phyloP scores from a whole-genome alignment of 805 yeast species.

The Saccharomyces mikatae region DNA sequence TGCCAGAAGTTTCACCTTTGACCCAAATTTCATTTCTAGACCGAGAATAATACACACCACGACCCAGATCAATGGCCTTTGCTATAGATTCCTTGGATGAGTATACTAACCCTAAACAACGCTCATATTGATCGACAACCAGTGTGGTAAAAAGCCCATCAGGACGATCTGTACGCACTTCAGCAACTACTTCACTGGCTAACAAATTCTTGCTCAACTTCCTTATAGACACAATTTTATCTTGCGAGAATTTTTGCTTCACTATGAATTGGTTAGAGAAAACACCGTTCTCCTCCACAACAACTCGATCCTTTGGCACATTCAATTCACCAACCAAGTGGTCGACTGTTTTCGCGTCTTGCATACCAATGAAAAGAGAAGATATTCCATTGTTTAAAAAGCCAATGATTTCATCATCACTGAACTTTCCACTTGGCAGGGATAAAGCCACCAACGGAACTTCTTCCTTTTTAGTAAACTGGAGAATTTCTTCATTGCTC shows the following conservation, averaged over 20 bases:
- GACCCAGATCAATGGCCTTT: conserved; percentile 69
- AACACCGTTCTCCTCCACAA: conserved; percentile 18
- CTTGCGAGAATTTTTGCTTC: conserved; percentile 8
- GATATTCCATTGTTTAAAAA: conserved; percentile 56
- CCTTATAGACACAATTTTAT: conserved; percentile 2
- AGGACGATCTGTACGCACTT: conserved; percentile 68
- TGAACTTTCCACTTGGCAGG: conserved; percentile 29
- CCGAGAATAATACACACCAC: conserved; percentile 93
- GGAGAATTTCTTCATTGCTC: conserved; percentile 10
- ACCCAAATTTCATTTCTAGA: conserved; percentile 85
- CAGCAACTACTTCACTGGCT: conserved; percentile 32
- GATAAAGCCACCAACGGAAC: conserved; percentile 35
- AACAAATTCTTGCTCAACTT: conserved; percentile 7
- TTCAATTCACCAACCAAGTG: conserved; percentile 37
- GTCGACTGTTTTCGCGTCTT: conserved; percentile 18
- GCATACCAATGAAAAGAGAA: conserved; percentile 34
- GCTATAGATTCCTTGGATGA: conserved; percentile 75
- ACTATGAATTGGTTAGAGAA: conserved; percentile 14
- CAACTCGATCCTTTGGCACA: conserved; percentile 44
- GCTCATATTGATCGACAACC: conserved; percentile 60
- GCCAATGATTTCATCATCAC: conserved; percentile 40
- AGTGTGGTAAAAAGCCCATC: conserved; percentile 84
- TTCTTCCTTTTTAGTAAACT: conserved; percentile 8
- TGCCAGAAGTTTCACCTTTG: conserved; percentile 95
- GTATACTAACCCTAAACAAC: conserved; percentile 82